Evolutionary conservation across 306 rosid genomes (phyloP).

Genomic region (Arachis stenosperma): DNA sequence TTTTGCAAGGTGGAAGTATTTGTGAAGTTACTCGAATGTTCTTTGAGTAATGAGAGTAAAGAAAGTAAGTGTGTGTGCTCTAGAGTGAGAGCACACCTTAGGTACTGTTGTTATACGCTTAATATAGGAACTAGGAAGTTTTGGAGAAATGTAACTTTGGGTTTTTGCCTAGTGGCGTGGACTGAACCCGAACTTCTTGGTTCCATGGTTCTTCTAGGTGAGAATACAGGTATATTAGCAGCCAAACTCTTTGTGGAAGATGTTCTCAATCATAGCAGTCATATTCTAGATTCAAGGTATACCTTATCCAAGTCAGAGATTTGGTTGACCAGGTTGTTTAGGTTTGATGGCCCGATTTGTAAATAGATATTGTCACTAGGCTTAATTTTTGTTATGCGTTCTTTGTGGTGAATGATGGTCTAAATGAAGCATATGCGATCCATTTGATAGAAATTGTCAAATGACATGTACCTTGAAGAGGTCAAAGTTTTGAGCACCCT

Average conservation of each 20-base stretch:
- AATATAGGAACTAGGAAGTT: neutral
- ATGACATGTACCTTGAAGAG: conserved; percentile 13
- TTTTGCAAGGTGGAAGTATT: neutral
- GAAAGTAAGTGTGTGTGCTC: neutral
- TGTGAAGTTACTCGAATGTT: neutral
- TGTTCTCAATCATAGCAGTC: neutral
- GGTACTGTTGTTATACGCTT: neutral
- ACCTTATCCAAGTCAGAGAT: neutral
- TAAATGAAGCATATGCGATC: neutral
- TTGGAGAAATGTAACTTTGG: neutral
- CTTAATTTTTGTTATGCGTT: neutral
- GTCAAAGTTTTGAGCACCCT: conserved; percentile 3
- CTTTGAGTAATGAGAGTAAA: neutral
- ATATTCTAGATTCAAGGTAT: neutral
- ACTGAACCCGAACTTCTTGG: neutral
- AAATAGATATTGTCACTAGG: neutral
- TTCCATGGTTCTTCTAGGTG: neutral
- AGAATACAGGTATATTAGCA: neutral
- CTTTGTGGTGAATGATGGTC: neutral
- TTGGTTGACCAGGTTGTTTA: neutral
- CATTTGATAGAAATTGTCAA: conserved; percentile 1
- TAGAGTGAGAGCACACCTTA: neutral
- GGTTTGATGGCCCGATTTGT: neutral
- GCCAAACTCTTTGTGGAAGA: neutral
- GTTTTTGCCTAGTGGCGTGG: neutral